Evolutionary conservation across 352 stramenopile species (phyloP), one percentile per base, ranked within the genome.

Genomic region (Globisporangium spinosum): DNA sequence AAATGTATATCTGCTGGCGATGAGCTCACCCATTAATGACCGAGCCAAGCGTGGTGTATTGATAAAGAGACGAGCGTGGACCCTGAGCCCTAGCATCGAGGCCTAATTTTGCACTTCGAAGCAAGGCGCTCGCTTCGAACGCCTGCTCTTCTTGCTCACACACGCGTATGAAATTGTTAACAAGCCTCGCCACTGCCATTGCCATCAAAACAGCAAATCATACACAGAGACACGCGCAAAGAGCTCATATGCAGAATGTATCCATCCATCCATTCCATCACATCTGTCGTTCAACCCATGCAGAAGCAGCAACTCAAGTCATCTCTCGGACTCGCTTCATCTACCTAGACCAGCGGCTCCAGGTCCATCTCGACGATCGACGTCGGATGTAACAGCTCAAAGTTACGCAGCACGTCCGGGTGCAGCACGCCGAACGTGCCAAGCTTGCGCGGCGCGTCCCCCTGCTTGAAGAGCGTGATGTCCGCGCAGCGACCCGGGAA

Each of bases 361-460:
- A 99, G 83, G 79, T 99, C 94, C 78, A 99, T 95, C 80, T 99
- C 98, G 58, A 99, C 72, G 67, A 97, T 85, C 29, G 95, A 99
- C 40, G 88, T 96, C 32, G 98, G 98, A 74, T 99, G 98, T 23
- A 94, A 73, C 70, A 99, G 85, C 70, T 99, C 97, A 78, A 99
- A 99, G 85, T 98, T 98, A 59, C 91, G 85, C 54, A 99, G 84
- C 43, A 99, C 98, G 56, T 98, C 78, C 0, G 98, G 98, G 82
- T 99, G 97, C 51, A 99, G 76, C 71, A 99, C 97, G 61, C 98
- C 98, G 72, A 99, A 99, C 64, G 89, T 97, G 61, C 98, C 98
- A 25, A 99, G 89, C 65, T 84, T 88, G 58, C 77, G 66, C 49
- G 83, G 76, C 62, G 32, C 45, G 3, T 77, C 78, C 38, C 93